Percentiles rank a stretch among this genome's conserved stretches.
phyloP scores from a whole-genome alignment of 2,329 filamentous ascomycete species.

The Shiraia bambusicola region DNA sequence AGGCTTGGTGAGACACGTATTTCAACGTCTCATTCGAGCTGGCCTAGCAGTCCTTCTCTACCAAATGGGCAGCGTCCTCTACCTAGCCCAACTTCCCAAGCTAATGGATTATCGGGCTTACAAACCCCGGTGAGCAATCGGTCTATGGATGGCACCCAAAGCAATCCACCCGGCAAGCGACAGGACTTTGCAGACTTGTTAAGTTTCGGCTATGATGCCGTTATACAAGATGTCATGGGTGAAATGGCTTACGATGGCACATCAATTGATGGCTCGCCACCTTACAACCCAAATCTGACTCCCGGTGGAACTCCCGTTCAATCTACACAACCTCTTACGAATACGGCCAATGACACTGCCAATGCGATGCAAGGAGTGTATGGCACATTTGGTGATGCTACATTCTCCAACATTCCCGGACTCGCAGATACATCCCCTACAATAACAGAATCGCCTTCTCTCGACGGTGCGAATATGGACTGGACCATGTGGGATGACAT shows the following conservation, averaged over 20 bases:
- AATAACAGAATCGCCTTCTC: slow-evolving; percentile 20
- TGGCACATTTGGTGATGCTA: slow-evolving; percentile 10
- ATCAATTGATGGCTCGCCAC: background rate
- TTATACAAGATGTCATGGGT: slow-evolving; percentile 34
- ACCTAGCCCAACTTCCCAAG: slow-evolving; percentile 1
- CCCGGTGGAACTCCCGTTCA: background rate
- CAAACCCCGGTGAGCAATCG: background rate
- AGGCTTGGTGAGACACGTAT: slow-evolving; percentile 29
- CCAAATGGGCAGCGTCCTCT: background rate
- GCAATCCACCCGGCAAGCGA: slow-evolving; percentile 2
- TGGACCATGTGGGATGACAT: slow-evolving; percentile 54
- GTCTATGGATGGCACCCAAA: background rate
- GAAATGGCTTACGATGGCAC: slow-evolving; percentile 12
- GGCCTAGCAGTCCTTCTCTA: slow-evolving; percentile 18
- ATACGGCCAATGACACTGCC: slow-evolving; percentile 4
- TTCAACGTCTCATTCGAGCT: slow-evolving; percentile 18
- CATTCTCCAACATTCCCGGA: slow-evolving; percentile 21
- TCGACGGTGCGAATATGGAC: slow-evolving; percentile 47
- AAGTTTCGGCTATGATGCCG: slow-evolving; percentile 27
- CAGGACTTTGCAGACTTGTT: slow-evolving; percentile 24
- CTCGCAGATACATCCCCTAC: slow-evolving; percentile 19
- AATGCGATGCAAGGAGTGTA: slow-evolving; percentile 16
- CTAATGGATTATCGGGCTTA: slow-evolving; percentile 1
- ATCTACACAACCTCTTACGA: background rate
- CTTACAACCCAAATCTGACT: background rate